These are phyloP conservation scores for Phytopythium helicoides DNA, from an alignment of 352 stramenopile species.

Conservation along the genomic window DNA sequence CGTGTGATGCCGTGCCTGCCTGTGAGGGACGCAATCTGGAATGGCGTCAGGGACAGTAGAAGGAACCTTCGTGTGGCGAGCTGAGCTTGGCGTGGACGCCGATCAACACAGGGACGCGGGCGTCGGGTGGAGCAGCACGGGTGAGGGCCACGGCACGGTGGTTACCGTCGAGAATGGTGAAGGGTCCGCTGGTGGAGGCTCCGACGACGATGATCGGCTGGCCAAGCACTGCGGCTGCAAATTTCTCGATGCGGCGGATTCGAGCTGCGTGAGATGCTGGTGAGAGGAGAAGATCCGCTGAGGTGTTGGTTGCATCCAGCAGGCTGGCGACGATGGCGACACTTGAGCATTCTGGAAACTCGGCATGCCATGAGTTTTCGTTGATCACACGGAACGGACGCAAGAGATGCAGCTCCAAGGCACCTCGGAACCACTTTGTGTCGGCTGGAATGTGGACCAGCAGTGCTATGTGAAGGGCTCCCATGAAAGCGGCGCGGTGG, in stretches of 20 bases:
- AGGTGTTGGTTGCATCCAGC: background rate
- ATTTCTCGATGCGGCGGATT: background rate
- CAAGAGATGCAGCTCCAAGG: conserved; percentile 13
- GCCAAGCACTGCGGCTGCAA: background rate
- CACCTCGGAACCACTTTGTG: conserved; percentile 24
- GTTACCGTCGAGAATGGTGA: conserved; percentile 40
- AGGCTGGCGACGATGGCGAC: conserved; percentile 10
- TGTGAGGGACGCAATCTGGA: background rate
- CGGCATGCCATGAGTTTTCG: conserved; percentile 23
- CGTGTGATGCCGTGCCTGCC: too few species aligned
- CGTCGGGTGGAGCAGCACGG: conserved; percentile 9
- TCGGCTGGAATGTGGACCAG: conserved; percentile 27
- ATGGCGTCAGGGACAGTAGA: conserved; percentile 18
- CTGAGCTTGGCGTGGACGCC: conserved; percentile 21
- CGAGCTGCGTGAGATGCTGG: background rate
- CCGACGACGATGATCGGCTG: conserved; percentile 25
- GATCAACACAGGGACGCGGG: conserved; percentile 23
- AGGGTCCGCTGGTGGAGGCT: conserved; percentile 17
- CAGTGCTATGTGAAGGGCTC: conserved; percentile 20
- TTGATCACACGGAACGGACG: conserved; percentile 25
- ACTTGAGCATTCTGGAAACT: conserved; percentile 22
- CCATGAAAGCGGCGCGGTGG: conserved; percentile 26
- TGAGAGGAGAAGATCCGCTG: background rate
- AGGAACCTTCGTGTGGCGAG: conserved; percentile 14
- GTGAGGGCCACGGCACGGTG: conserved; percentile 27